Base-by-base conservation (phyloP, 352 stramenopile genomes). In the Phytopythium aichiense region DNA sequence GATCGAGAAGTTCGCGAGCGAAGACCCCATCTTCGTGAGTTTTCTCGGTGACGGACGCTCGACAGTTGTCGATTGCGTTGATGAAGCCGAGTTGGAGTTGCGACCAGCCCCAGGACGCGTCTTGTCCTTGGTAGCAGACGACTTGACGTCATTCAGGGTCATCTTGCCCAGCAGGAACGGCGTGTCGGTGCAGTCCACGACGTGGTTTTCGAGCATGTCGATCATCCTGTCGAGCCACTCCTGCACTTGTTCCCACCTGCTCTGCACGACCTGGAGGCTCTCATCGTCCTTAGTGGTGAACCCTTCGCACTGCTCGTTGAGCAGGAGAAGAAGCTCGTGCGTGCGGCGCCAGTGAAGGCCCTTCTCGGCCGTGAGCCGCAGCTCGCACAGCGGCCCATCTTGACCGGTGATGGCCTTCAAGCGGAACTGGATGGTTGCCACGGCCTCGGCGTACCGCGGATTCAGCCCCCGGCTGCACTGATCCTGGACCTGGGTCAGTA, bases 91-190 rank as follows among this genome's bases (percentile, higher is more conserved):
- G 12, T 20, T 58, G 18, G 12, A 20, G 16, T 11, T 20, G 13
- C 11, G 51, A 18, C 30, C n/a, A 45, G 31, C 35, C 8, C 13
- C 48, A 4, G 25, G 9, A 15, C 23, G 30, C 20, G 11, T 20
- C 22, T 63, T 63, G 15, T 45, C 55, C 28, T 65, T 63, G 25
- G 6, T 35, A 20, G 35, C 16, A 2, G 31, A 22, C 16, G 46
- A 45, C 11, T 52, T 52, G 6, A 55, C 31, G 11, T 75, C 76
- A 9, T 82, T 53, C 23, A 92, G 55, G 31, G 84, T 69, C 66
- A 92, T 82, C 56, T 87, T 89, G 57, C 84, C 78, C 2, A 92
- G 71, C 35, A 89, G 81, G 35, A 89, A 85, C 2, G 83, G 83
- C 8, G 79, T 88, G 1, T 71, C 63, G 25, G 88, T 69, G 48